A percentile compares a stretch with the other conserved stretches of the same genome.
phyloP scores from a whole-genome alignment of 116 monocot species.

The Cymodocea nodosa region DNA sequence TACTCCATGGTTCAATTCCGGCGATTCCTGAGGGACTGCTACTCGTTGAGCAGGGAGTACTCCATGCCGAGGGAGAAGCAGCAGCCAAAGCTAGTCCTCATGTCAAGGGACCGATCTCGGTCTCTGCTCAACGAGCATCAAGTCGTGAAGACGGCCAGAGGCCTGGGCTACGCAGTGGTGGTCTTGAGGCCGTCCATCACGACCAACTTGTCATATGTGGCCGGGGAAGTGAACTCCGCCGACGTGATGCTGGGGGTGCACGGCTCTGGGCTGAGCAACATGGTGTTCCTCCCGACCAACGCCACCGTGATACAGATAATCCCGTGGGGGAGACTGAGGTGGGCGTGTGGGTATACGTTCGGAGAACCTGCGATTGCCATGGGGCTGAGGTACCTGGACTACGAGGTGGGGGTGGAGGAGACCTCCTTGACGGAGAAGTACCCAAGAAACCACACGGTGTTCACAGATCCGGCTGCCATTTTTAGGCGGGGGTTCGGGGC shows the following conservation, averaged over 20 bases:
- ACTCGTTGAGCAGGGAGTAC: slow-evolving; percentile 8
- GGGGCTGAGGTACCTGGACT: slow-evolving; percentile 26
- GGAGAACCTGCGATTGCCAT: slow-evolving; percentile 14
- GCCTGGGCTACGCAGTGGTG: slow-evolving; percentile 15
- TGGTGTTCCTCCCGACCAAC: slow-evolving; percentile 30
- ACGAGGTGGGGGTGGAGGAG: slow-evolving; percentile 28
- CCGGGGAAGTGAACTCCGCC: slow-evolving; percentile 24
- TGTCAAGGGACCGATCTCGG: slow-evolving; percentile 20
- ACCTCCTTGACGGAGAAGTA: slow-evolving; percentile 23
- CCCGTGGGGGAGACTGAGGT: slow-evolving; percentile 19
- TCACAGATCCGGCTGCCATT: slow-evolving; percentile 26
- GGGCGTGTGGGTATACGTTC: slow-evolving; percentile 3
- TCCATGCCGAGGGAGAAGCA: background rate
- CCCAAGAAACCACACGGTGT: slow-evolving; percentile 22
- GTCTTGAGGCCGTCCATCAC: background rate
- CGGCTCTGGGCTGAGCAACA: slow-evolving; percentile 34
- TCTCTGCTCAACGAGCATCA: slow-evolving; percentile 7
- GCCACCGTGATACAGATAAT: slow-evolving; percentile 21
- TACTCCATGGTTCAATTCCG: slow-evolving; percentile 18
- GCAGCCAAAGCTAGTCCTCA: slow-evolving; percentile 23
- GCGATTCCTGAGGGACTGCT: slow-evolving; percentile 6
- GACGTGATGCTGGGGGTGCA: slow-evolving; percentile 37
- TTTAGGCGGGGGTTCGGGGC: slow-evolving; percentile 15
- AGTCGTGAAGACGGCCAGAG: slow-evolving; percentile 3
- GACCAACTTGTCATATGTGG: slow-evolving; percentile 4